Conservation (phyloP, 2,329 filamentous ascomycete genomes). For the Exophiala calicioides region DNA sequence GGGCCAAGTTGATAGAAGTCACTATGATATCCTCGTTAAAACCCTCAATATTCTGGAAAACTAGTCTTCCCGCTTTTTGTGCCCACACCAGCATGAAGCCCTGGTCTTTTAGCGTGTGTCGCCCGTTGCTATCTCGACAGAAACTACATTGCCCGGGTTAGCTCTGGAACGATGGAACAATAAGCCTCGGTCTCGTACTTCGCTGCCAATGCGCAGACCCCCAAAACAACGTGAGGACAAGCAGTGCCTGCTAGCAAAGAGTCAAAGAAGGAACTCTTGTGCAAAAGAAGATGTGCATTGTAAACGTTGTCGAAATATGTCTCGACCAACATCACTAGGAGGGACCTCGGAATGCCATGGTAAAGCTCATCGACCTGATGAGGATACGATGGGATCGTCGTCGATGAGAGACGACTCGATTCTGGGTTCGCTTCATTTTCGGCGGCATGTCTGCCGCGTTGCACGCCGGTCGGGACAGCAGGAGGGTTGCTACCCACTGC, state of each 20-base stretch:
- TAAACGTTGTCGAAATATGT: slow-evolving; percentile 12
- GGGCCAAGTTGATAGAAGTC: slow-evolving; percentile 2
- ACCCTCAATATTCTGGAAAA: neutral
- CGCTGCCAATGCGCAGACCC: slow-evolving; percentile 7
- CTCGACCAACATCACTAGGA: slow-evolving; percentile 7
- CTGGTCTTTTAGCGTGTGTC: slow-evolving; percentile 2
- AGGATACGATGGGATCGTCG: neutral
- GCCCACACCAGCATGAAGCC: slow-evolving; percentile 7
- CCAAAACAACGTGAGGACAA: slow-evolving; percentile 7
- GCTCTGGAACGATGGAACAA: neutral
- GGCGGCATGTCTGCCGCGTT: neutral
- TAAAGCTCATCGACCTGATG: neutral
- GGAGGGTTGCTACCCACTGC: neutral
- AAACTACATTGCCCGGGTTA: neutral
- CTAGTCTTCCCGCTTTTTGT: neutral
- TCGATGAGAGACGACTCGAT: neutral
- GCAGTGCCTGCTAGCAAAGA: slow-evolving; percentile 2
- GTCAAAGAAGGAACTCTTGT: slow-evolving; percentile 1
- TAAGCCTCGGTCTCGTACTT: slow-evolving; percentile 1
- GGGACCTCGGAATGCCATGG: slow-evolving; percentile 7
- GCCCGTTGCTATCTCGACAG: slow-evolving; percentile 3
- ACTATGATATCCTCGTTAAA: slow-evolving; percentile 12
- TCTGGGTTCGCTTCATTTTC: neutral
- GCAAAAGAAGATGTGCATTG: slow-evolving; percentile 10
- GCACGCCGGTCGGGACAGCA: neutral